Base-by-base conservation (phyloP, 495 filamentous ascomycete genomes). In the Polyplosphaeria fusca region DNA sequence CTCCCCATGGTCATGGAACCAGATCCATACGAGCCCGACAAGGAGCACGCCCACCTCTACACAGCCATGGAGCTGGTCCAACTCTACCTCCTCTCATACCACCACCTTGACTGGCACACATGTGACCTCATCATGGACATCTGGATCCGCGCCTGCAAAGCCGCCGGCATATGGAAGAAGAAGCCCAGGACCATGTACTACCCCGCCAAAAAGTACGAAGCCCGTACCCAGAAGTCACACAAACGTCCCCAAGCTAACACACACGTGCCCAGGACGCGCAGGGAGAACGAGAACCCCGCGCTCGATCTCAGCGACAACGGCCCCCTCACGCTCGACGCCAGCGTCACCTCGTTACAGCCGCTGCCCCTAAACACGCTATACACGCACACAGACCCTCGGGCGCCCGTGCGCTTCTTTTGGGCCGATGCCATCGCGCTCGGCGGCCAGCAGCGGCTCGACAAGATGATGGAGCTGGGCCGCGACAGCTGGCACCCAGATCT, bases 121-220 rank as follows among this genome's bases (percentile, higher is more conserved):
- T 55, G 50, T 22, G 58, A 61, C 51, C 58, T 61, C 32, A 45
- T 61, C 25, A 24, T 39, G 24, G 58, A 61, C 26, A 55, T 38
- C 27, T 61, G 58, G 58, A 61, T 61, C 44, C 58, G 50, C 11
- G 51, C 50, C 43, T n/a, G n/a, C n/a, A n/a, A n/a, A n/a, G n/a
- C n/a, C n/a, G n/a, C n/a, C n/a, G n/a, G n/a, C n/a, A n/a, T n/a
- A n/a, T n/a, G n/a, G n/a, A n/a, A n/a, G n/a, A n/a, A n/a, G n/a
- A n/a, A n/a, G n/a, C n/a, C n/a, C n/a, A n/a, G n/a, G n/a, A n/a
- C n/a, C n/a, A n/a, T n/a, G n/a, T n/a, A n/a, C n/a, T 50, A 55
- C 43, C 58, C 55, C 9, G 13, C 18, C 18, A 14, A 20, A 2
- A 27, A 60, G 16, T 11, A n/a, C 16, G 7, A 42, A 35, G 3